These are phyloP conservation scores for Fusarium piperis DNA, from an alignment of 2,329 filamentous ascomycete genomes.

Conservation along the genomic window DNA sequence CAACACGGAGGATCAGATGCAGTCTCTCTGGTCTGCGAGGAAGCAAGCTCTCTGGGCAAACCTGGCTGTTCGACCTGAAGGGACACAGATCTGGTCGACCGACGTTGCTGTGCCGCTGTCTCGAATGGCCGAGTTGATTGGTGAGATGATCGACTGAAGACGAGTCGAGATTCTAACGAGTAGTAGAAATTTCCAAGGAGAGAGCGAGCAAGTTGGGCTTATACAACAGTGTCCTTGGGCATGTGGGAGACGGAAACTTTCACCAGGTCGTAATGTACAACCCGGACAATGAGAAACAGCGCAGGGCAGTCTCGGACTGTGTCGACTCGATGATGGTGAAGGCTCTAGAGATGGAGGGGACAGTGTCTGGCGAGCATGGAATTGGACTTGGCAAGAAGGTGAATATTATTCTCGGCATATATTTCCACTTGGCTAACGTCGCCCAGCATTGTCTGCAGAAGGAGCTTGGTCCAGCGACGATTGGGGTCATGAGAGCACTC, in stretches of 20 bases:
- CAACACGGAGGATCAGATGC: constrained; percentile 68
- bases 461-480: constrained; percentile 70
- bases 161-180: neutral
- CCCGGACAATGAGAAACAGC: constrained; percentile 65
- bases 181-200: constrained; percentile 68
- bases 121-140: constrained; percentile 74
- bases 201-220: constrained; percentile 71
- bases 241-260: constrained; percentile 81
- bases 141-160: constrained; percentile 17
- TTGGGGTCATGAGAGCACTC: constrained; percentile 73
- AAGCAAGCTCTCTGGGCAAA: constrained; percentile 81
- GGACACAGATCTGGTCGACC: constrained; percentile 78
- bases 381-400: constrained; percentile 77
- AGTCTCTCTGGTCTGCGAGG: constrained; percentile 78
- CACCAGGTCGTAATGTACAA: constrained; percentile 61
- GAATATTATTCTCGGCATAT: constrained; percentile 48
- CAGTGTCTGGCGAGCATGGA: constrained; percentile 77
- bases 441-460: constrained; percentile 62
- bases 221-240: constrained; percentile 73
- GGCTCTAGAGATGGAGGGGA: constrained; percentile 76
- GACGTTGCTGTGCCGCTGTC: constrained; percentile 84
- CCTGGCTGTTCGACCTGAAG: constrained; percentile 69
- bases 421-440: neutral
- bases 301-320: constrained; percentile 63
- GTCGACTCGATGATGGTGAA: constrained; percentile 76